These are phyloP conservation scores for Tagetes erecta DNA, from an alignment of 129 eudicot genomes.

Conservation along the genomic window DNA sequence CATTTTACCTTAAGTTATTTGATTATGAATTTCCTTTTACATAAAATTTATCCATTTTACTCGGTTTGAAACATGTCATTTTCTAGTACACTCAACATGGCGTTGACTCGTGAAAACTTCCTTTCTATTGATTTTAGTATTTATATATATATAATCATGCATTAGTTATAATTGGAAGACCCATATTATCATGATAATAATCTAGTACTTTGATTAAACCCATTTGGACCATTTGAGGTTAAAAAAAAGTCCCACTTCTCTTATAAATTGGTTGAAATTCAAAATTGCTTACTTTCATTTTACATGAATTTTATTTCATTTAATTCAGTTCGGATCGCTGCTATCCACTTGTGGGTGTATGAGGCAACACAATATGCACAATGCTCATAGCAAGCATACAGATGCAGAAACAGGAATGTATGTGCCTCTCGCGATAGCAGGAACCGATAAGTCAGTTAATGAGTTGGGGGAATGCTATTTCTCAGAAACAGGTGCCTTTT, in stretches of 20 bases:
- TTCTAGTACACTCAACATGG: too few relatives aligned
- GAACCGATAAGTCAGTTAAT: slow-evolving; percentile 25
- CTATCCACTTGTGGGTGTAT: slow-evolving; percentile 61
- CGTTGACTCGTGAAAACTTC: too few relatives aligned
- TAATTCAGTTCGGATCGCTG: slow-evolving; percentile 58
- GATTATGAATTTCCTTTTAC: background rate
- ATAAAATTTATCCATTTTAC: background rate
- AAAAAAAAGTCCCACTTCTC: background rate
- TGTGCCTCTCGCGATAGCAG: slow-evolving; percentile 34
- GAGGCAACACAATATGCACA: slow-evolving; percentile 25
- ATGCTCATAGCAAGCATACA: slow-evolving; percentile 19
- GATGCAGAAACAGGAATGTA: slow-evolving; percentile 51
- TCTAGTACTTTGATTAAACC: too few relatives aligned
- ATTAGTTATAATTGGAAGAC: too few relatives aligned
- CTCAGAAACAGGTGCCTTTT: slow-evolving; percentile 35
- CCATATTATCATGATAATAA: too few relatives aligned
- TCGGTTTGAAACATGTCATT: too few relatives aligned
- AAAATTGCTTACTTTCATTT: background rate
- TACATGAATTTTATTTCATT: slow-evolving; percentile 5
- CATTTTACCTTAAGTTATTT: background rate
- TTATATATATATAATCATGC: too few relatives aligned
- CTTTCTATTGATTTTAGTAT: too few relatives aligned
- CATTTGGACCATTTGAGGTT: background rate
- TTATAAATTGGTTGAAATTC: background rate
- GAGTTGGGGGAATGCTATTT: slow-evolving; percentile 34